A percentile compares a stretch with the other conserved stretches of the same genome.
These are phyloP conservation scores for Lipomyces kockii DNA, from an alignment of 805 yeast genomes.

Conservation along the genomic window DNA sequence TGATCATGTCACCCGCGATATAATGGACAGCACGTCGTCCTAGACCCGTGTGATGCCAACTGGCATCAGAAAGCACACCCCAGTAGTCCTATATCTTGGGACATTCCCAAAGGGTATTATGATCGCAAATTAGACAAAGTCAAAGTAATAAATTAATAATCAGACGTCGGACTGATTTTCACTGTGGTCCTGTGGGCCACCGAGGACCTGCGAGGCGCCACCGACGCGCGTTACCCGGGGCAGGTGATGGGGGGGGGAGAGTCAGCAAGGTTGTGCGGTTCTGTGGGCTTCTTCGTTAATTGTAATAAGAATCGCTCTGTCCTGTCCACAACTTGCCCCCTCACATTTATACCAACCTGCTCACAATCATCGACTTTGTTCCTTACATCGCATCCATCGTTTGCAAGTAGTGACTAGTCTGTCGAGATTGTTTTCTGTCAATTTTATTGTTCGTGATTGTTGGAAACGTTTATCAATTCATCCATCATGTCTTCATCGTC, in stretches of 20 bases:
- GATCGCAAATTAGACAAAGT: background rate
- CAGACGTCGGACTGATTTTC: background rate
- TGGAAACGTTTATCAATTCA: background rate
- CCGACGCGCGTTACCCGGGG: background rate
- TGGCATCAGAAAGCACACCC: too few relatives aligned
- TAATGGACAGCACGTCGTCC: too few relatives aligned
- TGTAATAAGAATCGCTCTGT: background rate
- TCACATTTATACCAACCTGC: background rate
- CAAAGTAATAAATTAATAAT: too few relatives aligned
- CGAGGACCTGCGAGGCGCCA: background rate
- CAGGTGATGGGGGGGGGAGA: background rate
- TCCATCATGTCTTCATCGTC: slow-evolving; percentile 23
- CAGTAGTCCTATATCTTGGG: background rate
- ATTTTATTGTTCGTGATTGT: slow-evolving; percentile 8
- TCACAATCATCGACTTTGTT: background rate
- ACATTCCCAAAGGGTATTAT: background rate
- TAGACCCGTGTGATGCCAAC: too few relatives aligned
- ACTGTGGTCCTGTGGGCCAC: too few relatives aligned
- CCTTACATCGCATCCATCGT: background rate
- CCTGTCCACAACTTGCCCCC: background rate
- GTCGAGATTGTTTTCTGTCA: slow-evolving; percentile 8
- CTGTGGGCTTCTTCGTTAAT: slow-evolving; percentile 1
- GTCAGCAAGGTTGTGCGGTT: background rate
- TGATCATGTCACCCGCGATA: too few relatives aligned
- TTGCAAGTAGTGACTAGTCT: background rate